Evolutionary conservation across 306 rosid genomes (phyloP), one percentile per base, ranked within the genome.

Genomic region (Malus sylvestris): DNA sequence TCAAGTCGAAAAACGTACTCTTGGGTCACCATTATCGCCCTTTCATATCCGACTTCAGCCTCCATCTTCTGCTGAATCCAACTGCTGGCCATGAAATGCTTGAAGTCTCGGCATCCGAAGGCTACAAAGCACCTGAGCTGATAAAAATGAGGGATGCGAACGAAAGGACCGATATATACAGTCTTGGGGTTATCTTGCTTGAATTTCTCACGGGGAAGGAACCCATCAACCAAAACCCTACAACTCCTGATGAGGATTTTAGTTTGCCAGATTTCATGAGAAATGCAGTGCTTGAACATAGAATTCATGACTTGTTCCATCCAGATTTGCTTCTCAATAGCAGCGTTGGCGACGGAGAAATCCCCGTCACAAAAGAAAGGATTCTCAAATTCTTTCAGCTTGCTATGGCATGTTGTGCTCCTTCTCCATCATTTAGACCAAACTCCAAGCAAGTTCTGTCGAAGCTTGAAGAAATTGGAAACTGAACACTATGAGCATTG

Each of bases 41-140:
- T 1, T 67, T 73, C 76, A 78, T 96, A 79, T 85, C 99, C 0
- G 99, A 96, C 88, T 92, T 82, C 3, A 89, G 93, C 58, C 84
- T 91, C 6, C 91, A 89, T 78, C 97, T 96, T 72, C 90, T 96
- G 71, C 59, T 96, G 80, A 91, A 88, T 67, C 88, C 96, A 13
- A 86, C 93, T 33, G 88, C 97, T 5, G 84, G 88, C 76, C 99
- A 86, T 79, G 94, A 93, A 89, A 85, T 96, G 93, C 98, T 96
- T 23, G 96, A 93, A 58, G 75, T 80, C 65, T 91, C 93, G 18
- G 93, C 93, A 66, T 78, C 85, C 62, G 81, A 89, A 70, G 99
- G 99, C 55, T 96, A 96, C 77, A 96, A 88, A 71, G 89, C 99
- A 3, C 98, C 97, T 2, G 99, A 96, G 74, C 90, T 92, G 49